phyloP scores from a whole-genome alignment of 2,329 filamentous ascomycete genomes.

The Nemania sp. region DNA sequence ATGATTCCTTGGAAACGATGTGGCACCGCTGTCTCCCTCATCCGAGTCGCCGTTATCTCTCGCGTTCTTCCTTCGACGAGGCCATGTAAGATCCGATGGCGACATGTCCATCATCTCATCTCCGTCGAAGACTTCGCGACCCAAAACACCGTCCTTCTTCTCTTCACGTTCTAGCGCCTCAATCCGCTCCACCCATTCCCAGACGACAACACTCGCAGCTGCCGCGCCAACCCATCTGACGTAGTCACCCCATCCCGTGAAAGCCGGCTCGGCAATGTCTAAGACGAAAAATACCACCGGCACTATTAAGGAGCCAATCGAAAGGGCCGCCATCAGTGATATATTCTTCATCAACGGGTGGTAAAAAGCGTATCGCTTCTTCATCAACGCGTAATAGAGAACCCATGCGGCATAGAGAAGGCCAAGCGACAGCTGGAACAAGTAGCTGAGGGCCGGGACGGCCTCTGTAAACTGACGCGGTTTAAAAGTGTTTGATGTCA shows the following conservation, averaged over 20 bases:
- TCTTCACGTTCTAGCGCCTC: conserved; percentile 91
- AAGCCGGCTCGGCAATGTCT: conserved; percentile 82
- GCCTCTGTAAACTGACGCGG: conserved; percentile 84
- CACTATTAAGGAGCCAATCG: conserved; percentile 79
- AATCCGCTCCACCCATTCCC: conserved; percentile 97
- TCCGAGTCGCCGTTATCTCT: conserved; percentile 40
- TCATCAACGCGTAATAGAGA: conserved; percentile 89
- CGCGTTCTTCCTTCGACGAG: conserved; percentile 40
- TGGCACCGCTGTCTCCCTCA: conserved; percentile 41
- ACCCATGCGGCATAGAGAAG: conserved; percentile 92
- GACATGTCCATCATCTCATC: conserved; percentile 83
- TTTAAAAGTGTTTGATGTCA: conserved; percentile 56
- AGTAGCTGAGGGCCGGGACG: conserved; percentile 86
- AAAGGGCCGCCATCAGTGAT: conserved; percentile 76
- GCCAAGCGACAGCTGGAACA: conserved; percentile 86
- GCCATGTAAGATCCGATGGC: conserved; percentile 56
- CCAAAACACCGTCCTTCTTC: conserved; percentile 89
- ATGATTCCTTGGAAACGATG: conserved; percentile 36
- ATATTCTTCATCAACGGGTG: conserved; percentile 92
- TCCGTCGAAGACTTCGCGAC: conserved; percentile 88
- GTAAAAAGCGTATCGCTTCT: conserved; percentile 88
- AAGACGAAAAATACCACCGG: conserved; percentile 92
- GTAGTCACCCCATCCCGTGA: conserved; percentile 93
- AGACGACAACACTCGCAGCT: conserved; percentile 93
- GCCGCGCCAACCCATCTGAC: conserved; percentile 96